A percentile compares a stretch with the other conserved stretches of the same genome.
Evolutionary conservation across 2,329 filamentous ascomycete species (phyloP).

Genomic region (Rhynchosporium graminicola): DNA sequence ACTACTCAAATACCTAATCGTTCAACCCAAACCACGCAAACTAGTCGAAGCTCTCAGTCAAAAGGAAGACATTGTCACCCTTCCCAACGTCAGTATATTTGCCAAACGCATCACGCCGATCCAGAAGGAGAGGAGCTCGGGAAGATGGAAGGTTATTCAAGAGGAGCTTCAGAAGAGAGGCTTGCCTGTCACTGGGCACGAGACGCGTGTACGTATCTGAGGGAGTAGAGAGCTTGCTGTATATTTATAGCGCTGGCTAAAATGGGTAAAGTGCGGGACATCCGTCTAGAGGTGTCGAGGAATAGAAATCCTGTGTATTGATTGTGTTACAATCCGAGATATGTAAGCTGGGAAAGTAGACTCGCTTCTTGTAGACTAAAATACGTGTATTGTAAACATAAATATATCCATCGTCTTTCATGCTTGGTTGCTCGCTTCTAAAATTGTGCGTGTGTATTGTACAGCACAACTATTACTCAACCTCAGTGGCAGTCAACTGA

Average conservation of each 20-base stretch:
- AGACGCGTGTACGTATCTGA: background rate
- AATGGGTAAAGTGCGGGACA: background rate
- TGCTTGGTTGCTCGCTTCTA: too few species aligned
- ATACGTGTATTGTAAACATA: background rate
- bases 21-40: constrained; percentile 58
- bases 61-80: constrained; percentile 48
- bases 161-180: constrained; percentile 64
- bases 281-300: background rate
- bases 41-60: constrained; percentile 60
- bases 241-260: background rate
- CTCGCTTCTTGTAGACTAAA: background rate
- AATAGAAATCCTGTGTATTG: constrained; percentile 2
- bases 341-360: background rate
- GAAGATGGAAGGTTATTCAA: constrained; percentile 79
- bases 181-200: constrained; percentile 55
- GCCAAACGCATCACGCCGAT: constrained; percentile 66
- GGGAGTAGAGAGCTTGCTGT: background rate
- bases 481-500: too few species aligned
- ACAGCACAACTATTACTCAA: too few species aligned
- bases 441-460: too few species aligned
- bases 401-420: background rate
- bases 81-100: constrained; percentile 72
- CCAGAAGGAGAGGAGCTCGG: constrained; percentile 70
- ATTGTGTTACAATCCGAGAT: background rate
- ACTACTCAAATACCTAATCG: constrained; percentile 55